Evolutionary conservation across 2,329 filamentous ascomycete species (phyloP).

Genomic region (Escovopsis sp.): DNA sequence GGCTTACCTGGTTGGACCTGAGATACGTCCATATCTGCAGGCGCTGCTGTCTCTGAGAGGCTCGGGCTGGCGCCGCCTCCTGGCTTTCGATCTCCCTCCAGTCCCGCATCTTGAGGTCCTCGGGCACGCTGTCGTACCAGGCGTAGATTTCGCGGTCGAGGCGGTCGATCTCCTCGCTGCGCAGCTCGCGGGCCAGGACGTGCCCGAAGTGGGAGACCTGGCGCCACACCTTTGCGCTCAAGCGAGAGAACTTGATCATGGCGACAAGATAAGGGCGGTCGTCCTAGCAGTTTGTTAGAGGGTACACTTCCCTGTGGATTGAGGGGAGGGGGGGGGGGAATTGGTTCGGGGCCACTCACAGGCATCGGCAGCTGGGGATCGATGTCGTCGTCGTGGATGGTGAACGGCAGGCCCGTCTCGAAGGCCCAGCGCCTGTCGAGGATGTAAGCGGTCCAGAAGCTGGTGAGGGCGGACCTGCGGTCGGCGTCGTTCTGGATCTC

Average conservation of each 20-base stretch:
- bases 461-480: slow-evolving; percentile 49
- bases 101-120: slow-evolving; percentile 42
- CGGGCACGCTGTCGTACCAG: slow-evolving; percentile 70
- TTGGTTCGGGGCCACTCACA: slow-evolving; percentile 32
- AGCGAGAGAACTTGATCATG: slow-evolving; percentile 73
- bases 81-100: slow-evolving; percentile 33
- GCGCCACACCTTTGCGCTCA: slow-evolving; percentile 77
- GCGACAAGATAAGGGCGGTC: slow-evolving; percentile 58
- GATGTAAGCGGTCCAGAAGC: slow-evolving; percentile 80
- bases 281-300: slow-evolving; percentile 23
- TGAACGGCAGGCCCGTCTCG: slow-evolving; percentile 76
- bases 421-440: slow-evolving; percentile 81
- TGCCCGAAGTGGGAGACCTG: slow-evolving; percentile 57
- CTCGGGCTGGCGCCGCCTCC: slow-evolving; percentile 33
- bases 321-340: too few species aligned
- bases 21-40: slow-evolving; percentile 75
- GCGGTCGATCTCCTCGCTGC: slow-evolving; percentile 60
- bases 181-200: slow-evolving; percentile 45
- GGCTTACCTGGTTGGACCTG: slow-evolving; percentile 57
- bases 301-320: neutral
- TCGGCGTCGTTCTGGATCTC: slow-evolving; percentile 56
- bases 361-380: slow-evolving; percentile 67
- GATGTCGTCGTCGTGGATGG: slow-evolving; percentile 73
- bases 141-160: slow-evolving; percentile 73
- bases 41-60: slow-evolving; percentile 53